Percentiles rank a stretch among this genome's conserved stretches.
Evolutionary conservation across 768 basidiomycete genomes (phyloP).

Genomic region (Cystobasidium onofrii): DNA sequence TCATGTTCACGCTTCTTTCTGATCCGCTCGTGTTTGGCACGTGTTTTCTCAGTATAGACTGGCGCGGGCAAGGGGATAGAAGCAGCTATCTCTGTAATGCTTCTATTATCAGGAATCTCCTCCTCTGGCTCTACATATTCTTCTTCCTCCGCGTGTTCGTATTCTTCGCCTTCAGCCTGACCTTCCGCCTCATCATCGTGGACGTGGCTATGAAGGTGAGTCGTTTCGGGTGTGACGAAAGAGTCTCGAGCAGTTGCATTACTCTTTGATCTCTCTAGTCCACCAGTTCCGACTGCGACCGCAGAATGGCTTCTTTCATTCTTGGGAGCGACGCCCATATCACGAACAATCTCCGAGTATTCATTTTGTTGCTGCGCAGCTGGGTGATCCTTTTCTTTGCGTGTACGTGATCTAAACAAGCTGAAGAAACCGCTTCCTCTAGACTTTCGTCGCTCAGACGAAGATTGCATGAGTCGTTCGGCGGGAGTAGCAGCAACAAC

Average conservation of each 20-base stretch:
- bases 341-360: not conserved
- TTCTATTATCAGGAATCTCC: slow-evolving; percentile 19
- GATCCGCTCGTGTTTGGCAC: slow-evolving; percentile 6
- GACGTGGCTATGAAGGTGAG: not conserved
- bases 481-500: not conserved
- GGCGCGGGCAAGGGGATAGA: slow-evolving; percentile 14
- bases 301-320: not conserved
- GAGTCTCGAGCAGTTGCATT: not conserved
- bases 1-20: slow-evolving; percentile 28
- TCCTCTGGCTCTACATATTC: slow-evolving; percentile 14
- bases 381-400: slow-evolving; percentile 3
- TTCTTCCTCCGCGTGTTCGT: not conserved
- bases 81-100: slow-evolving; percentile 2
- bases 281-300: not conserved
- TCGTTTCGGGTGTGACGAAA: not conserved
- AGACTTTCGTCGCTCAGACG: not conserved
- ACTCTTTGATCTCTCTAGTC: not conserved
- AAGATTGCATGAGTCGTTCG: not conserved
- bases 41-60: slow-evolving; percentile 18
- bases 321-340: not conserved
- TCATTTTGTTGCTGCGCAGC: not conserved
- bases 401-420: not conserved
- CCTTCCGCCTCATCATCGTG: not conserved
- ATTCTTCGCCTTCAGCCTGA: not conserved
- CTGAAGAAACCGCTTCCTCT: slow-evolving; percentile 11